These are phyloP conservation scores for Aegilops longissima DNA, from an alignment of 176 grass and related monocot species.

Conservation along the genomic window DNA sequence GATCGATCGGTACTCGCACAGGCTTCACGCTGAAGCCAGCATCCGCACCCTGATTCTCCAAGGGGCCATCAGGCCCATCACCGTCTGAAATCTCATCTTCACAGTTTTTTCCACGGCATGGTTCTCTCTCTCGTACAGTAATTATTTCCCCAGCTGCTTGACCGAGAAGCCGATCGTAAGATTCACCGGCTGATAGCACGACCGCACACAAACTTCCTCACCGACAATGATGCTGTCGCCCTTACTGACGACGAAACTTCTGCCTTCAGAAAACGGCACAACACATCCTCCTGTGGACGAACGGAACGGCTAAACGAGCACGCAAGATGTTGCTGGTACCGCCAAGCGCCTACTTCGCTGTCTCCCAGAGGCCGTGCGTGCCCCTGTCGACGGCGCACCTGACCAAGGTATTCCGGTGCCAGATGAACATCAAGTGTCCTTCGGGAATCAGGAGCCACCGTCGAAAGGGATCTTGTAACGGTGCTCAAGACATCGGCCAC, in stretches of 20 bases:
- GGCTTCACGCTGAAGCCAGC: too few relatives aligned
- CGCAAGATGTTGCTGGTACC: background rate
- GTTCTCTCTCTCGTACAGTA: background rate
- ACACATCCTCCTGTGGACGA: background rate
- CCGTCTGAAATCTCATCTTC: too few relatives aligned
- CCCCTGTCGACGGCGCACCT: background rate
- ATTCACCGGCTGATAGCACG: background rate
- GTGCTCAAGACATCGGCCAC: too few relatives aligned
- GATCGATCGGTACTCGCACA: too few relatives aligned
- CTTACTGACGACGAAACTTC: background rate
- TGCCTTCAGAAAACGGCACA: background rate
- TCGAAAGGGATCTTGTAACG: background rate
- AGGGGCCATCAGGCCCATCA: too few relatives aligned
- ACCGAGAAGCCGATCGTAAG: background rate
- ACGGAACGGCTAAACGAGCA: background rate
- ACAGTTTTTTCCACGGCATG: background rate
- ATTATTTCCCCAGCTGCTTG: background rate
- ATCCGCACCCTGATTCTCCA: too few relatives aligned
- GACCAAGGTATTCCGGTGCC: background rate
- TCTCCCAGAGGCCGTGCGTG: background rate
- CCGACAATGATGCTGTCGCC: background rate
- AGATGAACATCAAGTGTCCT: background rate
- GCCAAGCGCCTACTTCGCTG: background rate
- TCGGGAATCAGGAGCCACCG: background rate
- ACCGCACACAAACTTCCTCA: background rate